Conservation (phyloP, 2,329 filamentous ascomycete species). For the Fusarium domesticum region DNA sequence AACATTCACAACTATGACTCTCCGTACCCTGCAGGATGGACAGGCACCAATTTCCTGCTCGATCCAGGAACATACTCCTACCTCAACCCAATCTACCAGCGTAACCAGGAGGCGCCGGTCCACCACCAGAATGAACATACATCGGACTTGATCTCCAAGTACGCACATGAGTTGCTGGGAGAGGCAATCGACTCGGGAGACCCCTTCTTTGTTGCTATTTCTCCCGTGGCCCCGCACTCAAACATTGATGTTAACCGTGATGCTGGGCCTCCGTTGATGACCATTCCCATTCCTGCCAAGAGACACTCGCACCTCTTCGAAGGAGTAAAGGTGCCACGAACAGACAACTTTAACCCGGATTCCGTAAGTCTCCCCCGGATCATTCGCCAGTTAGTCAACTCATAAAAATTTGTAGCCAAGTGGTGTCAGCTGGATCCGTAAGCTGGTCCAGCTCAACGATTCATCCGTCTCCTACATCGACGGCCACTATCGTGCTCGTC, state of each 20-base stretch:
- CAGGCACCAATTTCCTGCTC: conserved; percentile 38
- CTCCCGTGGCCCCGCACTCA: conserved; percentile 65
- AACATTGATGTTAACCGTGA: conserved; percentile 38
- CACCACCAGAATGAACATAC: conserved; percentile 35
- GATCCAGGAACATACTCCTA: conserved; percentile 42
- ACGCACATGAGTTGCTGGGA: conserved; percentile 58
- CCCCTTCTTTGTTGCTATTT: conserved; percentile 66
- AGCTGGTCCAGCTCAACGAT: conserved; percentile 40
- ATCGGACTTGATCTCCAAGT: conserved; percentile 57
- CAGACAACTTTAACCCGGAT: conserved; percentile 64
- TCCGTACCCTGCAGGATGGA: conserved; percentile 58
- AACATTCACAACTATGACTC: conserved; percentile 58
- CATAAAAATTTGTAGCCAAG: conserved; percentile 20
- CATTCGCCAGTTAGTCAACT: neutral
- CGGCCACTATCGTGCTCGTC: conserved; percentile 49
- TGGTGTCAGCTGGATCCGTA: conserved; percentile 46
- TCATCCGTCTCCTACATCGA: conserved; percentile 47
- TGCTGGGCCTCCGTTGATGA: conserved; percentile 10
- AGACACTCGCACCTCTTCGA: conserved; percentile 62
- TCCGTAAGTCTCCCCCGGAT: conserved; percentile 35
- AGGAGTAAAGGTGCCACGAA: conserved; percentile 58
- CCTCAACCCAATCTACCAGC: conserved; percentile 48
- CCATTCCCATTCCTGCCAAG: conserved; percentile 52
- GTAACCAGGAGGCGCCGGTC: conserved; percentile 37
- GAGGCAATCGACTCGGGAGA: conserved; percentile 52